phyloP scores from a whole-genome alignment of 129 eudicot species.

The Scalesia atractyloides region DNA sequence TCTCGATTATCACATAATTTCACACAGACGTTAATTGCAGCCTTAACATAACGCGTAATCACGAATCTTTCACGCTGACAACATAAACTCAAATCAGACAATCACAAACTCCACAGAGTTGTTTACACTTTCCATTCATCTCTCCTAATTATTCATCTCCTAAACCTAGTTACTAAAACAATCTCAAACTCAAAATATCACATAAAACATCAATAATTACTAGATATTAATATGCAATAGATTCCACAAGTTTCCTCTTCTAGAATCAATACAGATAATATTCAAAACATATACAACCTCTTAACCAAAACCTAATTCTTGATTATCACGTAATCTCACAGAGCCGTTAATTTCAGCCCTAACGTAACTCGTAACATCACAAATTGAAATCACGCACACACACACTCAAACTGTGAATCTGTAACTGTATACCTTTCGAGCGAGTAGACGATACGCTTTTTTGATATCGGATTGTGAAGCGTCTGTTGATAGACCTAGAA shows the following conservation, averaged over 20 bases:
- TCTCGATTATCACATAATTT: neutral
- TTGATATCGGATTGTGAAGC: constrained; percentile 75
- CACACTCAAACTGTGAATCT: too few relatives aligned
- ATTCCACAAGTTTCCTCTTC: constrained; percentile 12
- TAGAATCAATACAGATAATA: neutral
- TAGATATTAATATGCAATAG: neutral
- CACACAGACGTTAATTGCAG: neutral
- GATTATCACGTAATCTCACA: neutral
- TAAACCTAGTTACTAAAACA: neutral
- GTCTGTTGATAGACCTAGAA: constrained; percentile 62
- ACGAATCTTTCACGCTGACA: neutral
- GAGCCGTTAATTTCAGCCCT: constrained; percentile 6
- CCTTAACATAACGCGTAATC: constrained; percentile 16
- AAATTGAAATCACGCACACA: constrained; percentile 8
- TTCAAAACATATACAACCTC: neutral
- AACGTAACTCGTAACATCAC: neutral
- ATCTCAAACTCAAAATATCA: neutral
- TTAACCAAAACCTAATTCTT: neutral
- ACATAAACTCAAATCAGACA: neutral
- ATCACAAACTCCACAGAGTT: neutral
- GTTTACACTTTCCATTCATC: neutral
- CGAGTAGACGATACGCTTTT: constrained; percentile 84
- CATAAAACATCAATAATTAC: too few relatives aligned
- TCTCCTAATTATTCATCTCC: neutral
- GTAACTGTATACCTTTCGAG: constrained; percentile 60